Percentiles rank a stretch among this genome's conserved stretches.
phyloP scores from a whole-genome alignment of 371 early-diverging fungal genomes.

The Mucor sp. region DNA sequence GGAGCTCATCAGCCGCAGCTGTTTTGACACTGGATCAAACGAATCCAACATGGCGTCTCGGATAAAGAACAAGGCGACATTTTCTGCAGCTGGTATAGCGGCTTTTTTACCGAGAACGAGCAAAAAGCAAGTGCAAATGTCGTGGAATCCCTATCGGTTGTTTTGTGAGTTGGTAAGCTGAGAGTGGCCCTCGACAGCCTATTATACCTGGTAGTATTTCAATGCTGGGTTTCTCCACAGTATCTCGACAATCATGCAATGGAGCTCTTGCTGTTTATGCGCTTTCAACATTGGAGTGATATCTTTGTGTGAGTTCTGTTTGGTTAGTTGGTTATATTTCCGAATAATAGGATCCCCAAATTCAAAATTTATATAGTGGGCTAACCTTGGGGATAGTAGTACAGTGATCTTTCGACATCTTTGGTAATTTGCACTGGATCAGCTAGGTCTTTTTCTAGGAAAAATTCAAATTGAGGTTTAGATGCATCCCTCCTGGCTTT shows the following conservation, averaged over 20 bases:
- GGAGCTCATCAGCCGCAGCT: conserved; percentile 48
- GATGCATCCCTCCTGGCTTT: not conserved
- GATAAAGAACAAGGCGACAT: conserved; percentile 51
- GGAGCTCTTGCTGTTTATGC: conserved; percentile 52
- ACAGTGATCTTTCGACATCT: conserved; percentile 53
- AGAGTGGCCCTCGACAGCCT: not conserved
- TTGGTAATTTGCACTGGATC: conserved; percentile 53
- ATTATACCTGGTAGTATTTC: conserved; percentile 52
- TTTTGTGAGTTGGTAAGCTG: not conserved
- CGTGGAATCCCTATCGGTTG: conserved; percentile 53
- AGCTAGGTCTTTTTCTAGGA: conserved; percentile 46
- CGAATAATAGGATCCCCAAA: not conserved
- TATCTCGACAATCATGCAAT: conserved; percentile 51
- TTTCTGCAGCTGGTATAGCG: conserved; percentile 55
- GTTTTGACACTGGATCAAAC: conserved; percentile 51
- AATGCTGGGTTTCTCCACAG: conserved; percentile 53
- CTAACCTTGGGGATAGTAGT: conserved; percentile 54
- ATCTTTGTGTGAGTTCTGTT: conserved; percentile 21
- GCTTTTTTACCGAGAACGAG: conserved; percentile 54
- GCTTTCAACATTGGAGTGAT: conserved; percentile 48
- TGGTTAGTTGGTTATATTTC: not conserved
- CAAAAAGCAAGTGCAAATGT: conserved; percentile 54
- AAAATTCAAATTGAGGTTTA: not conserved
- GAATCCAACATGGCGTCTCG: conserved; percentile 57
- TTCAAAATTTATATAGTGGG: not conserved